phyloP scores from a whole-genome alignment of 2,329 filamentous ascomycete genomes.

The Pyricularia sp. region DNA sequence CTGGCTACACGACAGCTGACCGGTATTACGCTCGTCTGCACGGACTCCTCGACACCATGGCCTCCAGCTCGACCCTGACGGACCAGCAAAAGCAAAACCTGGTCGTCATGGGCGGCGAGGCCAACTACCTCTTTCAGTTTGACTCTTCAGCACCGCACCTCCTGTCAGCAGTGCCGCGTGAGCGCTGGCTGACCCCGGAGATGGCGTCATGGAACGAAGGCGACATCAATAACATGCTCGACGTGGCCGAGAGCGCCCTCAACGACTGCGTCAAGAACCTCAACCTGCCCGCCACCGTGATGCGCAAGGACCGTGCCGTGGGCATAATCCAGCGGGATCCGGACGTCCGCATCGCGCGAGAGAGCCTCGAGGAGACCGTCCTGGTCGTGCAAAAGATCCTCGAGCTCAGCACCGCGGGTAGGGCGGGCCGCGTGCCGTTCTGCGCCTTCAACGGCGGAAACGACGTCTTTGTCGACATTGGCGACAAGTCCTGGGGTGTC shows the following conservation, averaged over 20 bases:
- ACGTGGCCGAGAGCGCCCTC: conserved; percentile 76
- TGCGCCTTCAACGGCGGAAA: conserved; percentile 97
- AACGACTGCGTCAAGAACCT: conserved; percentile 70
- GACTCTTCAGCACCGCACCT: conserved; percentile 49
- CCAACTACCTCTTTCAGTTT: conserved; percentile 87
- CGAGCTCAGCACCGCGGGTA: conserved; percentile 63
- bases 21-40: conserved; percentile 79
- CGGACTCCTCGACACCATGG: conserved; percentile 72
- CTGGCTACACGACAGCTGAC: conserved; percentile 79
- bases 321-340: conserved; percentile 49
- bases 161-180: conserved; percentile 52
- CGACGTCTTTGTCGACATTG: conserved; percentile 97
- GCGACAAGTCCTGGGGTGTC: conserved; percentile 95
- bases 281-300: conserved; percentile 62
- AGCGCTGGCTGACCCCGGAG: conserved; percentile 62
- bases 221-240: conserved; percentile 69
- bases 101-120: conserved; percentile 89
- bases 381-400: conserved; percentile 87
- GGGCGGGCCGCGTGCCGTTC: conserved; percentile 52
- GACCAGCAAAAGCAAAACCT: conserved; percentile 60
- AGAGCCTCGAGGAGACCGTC: conserved; percentile 91
- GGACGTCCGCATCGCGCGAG: conserved; percentile 49
- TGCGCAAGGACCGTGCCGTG: conserved; percentile 81
- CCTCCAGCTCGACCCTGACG: conserved; percentile 34
- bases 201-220: conserved; percentile 66